Conservation (phyloP, 352 stramenopile genomes). For the Phytopythium delawarense region DNA sequence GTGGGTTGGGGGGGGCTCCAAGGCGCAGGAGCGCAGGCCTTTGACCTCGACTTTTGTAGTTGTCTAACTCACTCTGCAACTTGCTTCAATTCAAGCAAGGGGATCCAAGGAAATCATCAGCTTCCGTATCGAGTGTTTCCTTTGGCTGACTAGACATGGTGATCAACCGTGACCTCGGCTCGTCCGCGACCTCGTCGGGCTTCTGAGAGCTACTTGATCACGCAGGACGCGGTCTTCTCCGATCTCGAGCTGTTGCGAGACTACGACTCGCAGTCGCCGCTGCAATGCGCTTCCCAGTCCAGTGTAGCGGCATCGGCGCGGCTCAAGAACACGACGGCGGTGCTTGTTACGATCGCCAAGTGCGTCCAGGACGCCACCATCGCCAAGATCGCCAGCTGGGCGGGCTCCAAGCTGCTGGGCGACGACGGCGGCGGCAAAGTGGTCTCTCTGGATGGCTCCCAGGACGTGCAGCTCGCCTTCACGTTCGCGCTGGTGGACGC, state of each 20-base stretch:
- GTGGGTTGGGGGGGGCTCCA: no score
- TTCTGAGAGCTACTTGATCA: not conserved
- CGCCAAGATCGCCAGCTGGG: not conserved
- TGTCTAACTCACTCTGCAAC: no score
- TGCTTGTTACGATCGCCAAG: conserved; percentile 65
- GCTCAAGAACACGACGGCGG: conserved; percentile 6
- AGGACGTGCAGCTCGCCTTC: not conserved
- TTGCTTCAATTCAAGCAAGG: no score
- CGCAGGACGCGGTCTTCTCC: conserved; percentile 1
- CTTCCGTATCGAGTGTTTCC: no score
- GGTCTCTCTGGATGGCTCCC: conserved; percentile 14
- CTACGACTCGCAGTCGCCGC: not conserved
- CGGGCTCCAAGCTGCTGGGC: not conserved
- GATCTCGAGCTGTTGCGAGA: conserved; percentile 1
- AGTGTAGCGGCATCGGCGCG: not conserved
- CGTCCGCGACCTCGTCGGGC: not conserved
- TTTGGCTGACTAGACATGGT: no score
- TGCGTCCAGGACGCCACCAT: conserved; percentile 40
- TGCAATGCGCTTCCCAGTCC: not conserved
- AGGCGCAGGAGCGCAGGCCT: no score
- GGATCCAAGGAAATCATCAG: no score
- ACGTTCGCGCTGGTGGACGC: conserved; percentile 4
- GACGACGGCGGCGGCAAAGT: conserved; percentile 5
- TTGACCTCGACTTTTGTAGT: no score
- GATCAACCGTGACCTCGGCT: conserved; percentile 1